Evolutionary conservation across 225 moss, liverwort and hornwort species (phyloP).

Genomic region (Pleurozium schreberi): DNA sequence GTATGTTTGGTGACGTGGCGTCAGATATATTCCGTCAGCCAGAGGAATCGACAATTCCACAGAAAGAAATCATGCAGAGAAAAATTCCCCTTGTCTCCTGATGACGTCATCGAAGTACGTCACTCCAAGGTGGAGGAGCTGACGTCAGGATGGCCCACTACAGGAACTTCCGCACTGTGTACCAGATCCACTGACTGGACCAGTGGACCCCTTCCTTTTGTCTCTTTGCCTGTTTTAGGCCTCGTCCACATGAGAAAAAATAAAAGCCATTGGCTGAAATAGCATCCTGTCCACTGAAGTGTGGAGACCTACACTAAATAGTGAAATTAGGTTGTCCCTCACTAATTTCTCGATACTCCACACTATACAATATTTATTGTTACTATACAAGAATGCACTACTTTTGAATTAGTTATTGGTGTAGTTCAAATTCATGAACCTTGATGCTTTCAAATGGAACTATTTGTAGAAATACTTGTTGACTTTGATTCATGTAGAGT

Average conservation of each 20-base stretch:
- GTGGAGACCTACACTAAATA: too few relatives aligned
- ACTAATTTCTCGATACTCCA: too few relatives aligned
- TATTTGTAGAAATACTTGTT: too few relatives aligned
- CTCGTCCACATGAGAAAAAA: not conserved
- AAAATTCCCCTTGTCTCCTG: not conserved
- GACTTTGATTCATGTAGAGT: too few relatives aligned
- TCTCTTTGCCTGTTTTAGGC: not conserved
- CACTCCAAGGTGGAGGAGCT: rapidly evolving
- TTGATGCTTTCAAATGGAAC: too few relatives aligned
- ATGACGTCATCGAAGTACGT: not conserved
- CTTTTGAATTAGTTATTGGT: too few relatives aligned
- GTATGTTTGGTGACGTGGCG: not conserved
- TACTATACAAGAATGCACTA: too few relatives aligned
- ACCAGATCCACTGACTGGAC: not conserved
- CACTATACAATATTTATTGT: too few relatives aligned
- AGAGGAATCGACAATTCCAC: not conserved
- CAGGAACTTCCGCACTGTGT: not conserved
- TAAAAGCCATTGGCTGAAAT: not conserved
- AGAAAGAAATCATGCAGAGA: not conserved
- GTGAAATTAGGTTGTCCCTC: too few relatives aligned
- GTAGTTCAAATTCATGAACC: too few relatives aligned
- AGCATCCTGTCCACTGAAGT: not conserved
- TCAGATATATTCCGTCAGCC: not conserved
- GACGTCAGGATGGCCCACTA: not conserved
- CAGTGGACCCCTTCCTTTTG: not conserved